Evolutionary conservation across 2,329 filamentous ascomycete species (phyloP), one percentile per base, ranked within the genome.

Genomic region (Trichophyton schoenleinii): DNA sequence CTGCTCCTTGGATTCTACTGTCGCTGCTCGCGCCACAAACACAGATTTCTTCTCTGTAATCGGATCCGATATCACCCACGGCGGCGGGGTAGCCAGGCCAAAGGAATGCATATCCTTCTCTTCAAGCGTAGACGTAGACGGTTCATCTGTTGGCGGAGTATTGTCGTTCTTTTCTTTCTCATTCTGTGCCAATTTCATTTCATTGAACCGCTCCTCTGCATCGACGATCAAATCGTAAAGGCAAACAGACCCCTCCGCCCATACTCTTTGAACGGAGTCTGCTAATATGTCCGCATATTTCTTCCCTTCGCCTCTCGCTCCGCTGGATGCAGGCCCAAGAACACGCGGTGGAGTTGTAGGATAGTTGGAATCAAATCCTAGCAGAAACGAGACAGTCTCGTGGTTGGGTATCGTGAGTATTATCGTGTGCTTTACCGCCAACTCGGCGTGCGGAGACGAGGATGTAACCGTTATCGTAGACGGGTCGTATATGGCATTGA

Each of bases 171-270:
- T 25, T 38, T 28, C 38, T 28, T 22, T 34, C 13, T 42, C 20
- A 8, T 59, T 22, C 18, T 15, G 36, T 20, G 42, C 15, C 11
- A 42, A 15, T 61, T 76, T 79, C 65, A 87, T 76, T 69, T 88
- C 87, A 68, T 75, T 73, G 4, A 81, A 72, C 2, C 73, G 69
- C 63, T 78, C 78, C 36, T 72, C 72, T 0, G 76, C 76, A 66
- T 82, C 82, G 66, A 96, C 91, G 42, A 96, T 81, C n/a, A 95
- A 81, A 70, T 96, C 92, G 68, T 91, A 99, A 2, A 99, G 77
- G 69, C 91, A 96, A 22, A 95, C 90, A 59, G 84, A 81, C 0
- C 90, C 91, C 0, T 84, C 81, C 59, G 81, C 79, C 72, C 86
- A 96, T 3, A 88, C 81, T n/a, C 79, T 77, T 0, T 77, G 79